phyloP scores from a whole-genome alignment of 2,329 filamentous ascomycete genomes.

The Colletotrichum sp. region DNA sequence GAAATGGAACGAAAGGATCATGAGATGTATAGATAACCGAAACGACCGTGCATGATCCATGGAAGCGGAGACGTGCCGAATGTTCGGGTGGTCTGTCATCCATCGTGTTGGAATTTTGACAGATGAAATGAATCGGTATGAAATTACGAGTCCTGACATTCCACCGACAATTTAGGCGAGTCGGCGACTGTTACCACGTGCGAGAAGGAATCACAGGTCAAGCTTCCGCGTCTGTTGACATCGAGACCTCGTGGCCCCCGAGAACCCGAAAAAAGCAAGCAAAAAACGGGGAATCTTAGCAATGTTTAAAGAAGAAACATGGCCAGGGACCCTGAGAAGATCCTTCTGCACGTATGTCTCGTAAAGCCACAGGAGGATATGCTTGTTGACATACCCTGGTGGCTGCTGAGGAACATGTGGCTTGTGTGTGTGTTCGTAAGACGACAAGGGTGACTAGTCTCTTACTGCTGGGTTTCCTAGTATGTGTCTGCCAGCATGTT shows the following conservation, averaged over 20 bases:
- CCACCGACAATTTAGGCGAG: accelerated
- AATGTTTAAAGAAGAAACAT: not conserved
- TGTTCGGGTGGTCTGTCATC: not conserved
- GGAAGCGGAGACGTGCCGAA: not conserved
- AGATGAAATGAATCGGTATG: not conserved
- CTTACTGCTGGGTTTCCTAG: not conserved
- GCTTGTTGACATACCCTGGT: not conserved
- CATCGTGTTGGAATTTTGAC: not conserved
- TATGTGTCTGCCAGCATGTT: not conserved
- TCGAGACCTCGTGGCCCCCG: not conserved
- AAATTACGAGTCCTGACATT: not conserved
- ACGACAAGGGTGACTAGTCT: not conserved
- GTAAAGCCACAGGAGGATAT: not conserved
- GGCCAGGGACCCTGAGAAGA: not conserved
- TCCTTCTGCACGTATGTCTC: not conserved
- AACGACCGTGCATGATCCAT: not conserved
- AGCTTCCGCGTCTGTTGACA: not conserved
- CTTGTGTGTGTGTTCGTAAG: not conserved
- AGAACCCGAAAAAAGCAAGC: not conserved
- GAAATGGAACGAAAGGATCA: not conserved
- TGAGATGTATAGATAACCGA: not conserved
- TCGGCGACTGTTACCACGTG: not conserved
- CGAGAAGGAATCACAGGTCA: accelerated
- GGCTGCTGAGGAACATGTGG: not conserved
- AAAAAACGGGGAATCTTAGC: not conserved